phyloP scores from a whole-genome alignment of 805 yeast genomes.

The Candida taoyuanica region DNA sequence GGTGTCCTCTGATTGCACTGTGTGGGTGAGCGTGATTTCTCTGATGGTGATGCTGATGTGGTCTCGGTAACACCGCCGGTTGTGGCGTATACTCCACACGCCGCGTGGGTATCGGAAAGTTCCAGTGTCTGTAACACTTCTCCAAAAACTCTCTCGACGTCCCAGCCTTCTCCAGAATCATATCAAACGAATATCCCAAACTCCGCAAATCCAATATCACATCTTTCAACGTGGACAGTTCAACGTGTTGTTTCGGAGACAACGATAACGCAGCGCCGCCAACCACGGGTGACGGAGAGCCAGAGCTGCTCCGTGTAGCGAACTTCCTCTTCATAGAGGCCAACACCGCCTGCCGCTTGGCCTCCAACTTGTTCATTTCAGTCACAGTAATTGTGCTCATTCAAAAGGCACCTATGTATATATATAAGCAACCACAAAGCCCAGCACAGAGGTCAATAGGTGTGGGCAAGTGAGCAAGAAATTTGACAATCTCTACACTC shows the following conservation, averaged over 20 bases:
- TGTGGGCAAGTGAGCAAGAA: too few relatives aligned
- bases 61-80: too few relatives aligned
- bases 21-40: too few relatives aligned
- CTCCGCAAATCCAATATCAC: slow-evolving; percentile 24
- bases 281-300: slow-evolving; percentile 1
- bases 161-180: slow-evolving; percentile 16
- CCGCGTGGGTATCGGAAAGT: slow-evolving; percentile 17
- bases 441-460: slow-evolving; percentile 1
- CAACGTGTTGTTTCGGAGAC: neutral
- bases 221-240: slow-evolving; percentile 9
- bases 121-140: slow-evolving; percentile 18
- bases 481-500: too few relatives aligned
- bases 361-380: slow-evolving; percentile 8
- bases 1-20: too few relatives aligned
- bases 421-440: too few relatives aligned
- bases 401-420: too few relatives aligned
- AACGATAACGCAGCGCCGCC: neutral
- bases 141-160: slow-evolving; percentile 17
- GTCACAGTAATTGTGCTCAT: too few relatives aligned
- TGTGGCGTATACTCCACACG: neutral
- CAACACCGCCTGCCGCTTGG: slow-evolving; percentile 24
- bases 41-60: neutral
- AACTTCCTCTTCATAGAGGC: slow-evolving; percentile 19
- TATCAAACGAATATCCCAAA: slow-evolving; percentile 23
- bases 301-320: slow-evolving; percentile 1